These are phyloP conservation scores for Aspergillus jensenii DNA, from an alignment of 2,329 filamentous ascomycete genomes.

Conservation along the genomic window DNA sequence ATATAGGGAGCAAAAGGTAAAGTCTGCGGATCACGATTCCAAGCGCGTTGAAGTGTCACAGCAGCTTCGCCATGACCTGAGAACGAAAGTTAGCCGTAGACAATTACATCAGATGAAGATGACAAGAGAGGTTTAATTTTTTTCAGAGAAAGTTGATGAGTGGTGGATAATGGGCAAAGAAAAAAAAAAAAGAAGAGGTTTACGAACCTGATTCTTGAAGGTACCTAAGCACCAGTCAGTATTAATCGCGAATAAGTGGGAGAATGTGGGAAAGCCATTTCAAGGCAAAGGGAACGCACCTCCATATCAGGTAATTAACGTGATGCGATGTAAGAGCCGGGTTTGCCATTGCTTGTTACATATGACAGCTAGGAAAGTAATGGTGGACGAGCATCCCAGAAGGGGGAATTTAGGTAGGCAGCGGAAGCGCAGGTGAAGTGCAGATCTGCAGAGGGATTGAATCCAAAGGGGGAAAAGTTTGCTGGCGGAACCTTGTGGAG, in stretches of 20 bases:
- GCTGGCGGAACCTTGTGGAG: not conserved
- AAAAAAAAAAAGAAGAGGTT: constrained; percentile 14
- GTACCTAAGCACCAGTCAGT: constrained; percentile 42
- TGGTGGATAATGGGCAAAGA: not conserved
- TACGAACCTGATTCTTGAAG: constrained; percentile 56
- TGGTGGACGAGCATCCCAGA: constrained; percentile 28
- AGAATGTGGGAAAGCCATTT: constrained; percentile 13
- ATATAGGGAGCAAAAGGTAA: constrained; percentile 62
- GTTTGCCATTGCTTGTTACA: constrained; percentile 47
- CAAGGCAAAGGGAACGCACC: constrained; percentile 45
- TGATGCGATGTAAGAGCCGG: constrained; percentile 54
- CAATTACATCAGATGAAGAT: not conserved
- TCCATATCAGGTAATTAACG: constrained; percentile 69
- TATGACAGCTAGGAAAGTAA: constrained; percentile 36
- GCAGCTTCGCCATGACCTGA: constrained; percentile 60
- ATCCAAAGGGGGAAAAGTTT: constrained; percentile 2
- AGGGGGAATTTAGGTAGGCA: constrained; percentile 14
- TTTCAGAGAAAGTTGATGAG: not conserved
- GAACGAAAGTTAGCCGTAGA: constrained; percentile 10
- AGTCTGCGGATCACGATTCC: constrained; percentile 61
- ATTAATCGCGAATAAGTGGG: constrained; percentile 6
- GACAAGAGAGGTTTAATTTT: not conserved
- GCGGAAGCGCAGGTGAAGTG: constrained; percentile 8
- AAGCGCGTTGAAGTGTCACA: constrained; percentile 61
- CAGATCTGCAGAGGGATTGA: constrained; percentile 3